Evolutionary conservation across 129 eudicot species (phyloP).

Genomic region (Flaveria sonorensis): DNA sequence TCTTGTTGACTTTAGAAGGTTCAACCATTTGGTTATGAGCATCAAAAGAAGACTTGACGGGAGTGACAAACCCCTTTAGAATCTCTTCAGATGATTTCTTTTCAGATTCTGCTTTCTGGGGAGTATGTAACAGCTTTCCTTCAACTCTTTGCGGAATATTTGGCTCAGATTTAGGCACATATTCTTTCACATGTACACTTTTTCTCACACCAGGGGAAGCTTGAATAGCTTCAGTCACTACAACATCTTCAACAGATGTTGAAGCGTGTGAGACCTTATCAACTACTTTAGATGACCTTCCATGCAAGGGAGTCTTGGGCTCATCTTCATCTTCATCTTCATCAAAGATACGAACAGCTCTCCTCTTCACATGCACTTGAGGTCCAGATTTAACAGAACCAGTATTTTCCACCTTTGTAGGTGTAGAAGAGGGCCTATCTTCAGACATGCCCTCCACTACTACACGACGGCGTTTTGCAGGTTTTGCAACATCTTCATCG

Average conservation of each 20-base stretch:
- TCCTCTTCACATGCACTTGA: slow-evolving; percentile 54
- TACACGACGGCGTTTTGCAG: slow-evolving; percentile 57
- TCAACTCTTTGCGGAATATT: slow-evolving; percentile 28
- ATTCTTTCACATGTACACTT: slow-evolving; percentile 35
- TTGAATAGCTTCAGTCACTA: slow-evolving; percentile 36
- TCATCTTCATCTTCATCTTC: slow-evolving; percentile 70
- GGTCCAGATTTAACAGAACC: slow-evolving; percentile 40
- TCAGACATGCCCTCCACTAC: slow-evolving; percentile 39
- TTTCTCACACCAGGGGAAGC: slow-evolving; percentile 36
- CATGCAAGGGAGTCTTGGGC: slow-evolving; percentile 94
- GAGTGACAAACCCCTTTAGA: slow-evolving; percentile 42
- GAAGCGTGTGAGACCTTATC: slow-evolving; percentile 35
- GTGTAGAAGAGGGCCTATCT: slow-evolving; percentile 34
- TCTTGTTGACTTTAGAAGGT: slow-evolving; percentile 40
- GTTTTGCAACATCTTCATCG: slow-evolving; percentile 61
- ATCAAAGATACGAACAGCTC: slow-evolving; percentile 77
- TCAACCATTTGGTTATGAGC: slow-evolving; percentile 37
- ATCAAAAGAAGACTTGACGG: slow-evolving; percentile 55
- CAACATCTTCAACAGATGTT: slow-evolving; percentile 33
- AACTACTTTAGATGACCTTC: slow-evolving; percentile 46
- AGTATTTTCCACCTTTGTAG: slow-evolving; percentile 37
- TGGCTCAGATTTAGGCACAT: slow-evolving; percentile 41
- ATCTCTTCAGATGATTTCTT: slow-evolving; percentile 46
- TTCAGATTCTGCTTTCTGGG: slow-evolving; percentile 43
- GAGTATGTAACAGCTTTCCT: slow-evolving; percentile 33